Percentiles rank a stretch among this genome's conserved stretches.
Conservation (phyloP, 2,329 filamentous ascomycete genomes). For the Chaetomium olivaceum region DNA sequence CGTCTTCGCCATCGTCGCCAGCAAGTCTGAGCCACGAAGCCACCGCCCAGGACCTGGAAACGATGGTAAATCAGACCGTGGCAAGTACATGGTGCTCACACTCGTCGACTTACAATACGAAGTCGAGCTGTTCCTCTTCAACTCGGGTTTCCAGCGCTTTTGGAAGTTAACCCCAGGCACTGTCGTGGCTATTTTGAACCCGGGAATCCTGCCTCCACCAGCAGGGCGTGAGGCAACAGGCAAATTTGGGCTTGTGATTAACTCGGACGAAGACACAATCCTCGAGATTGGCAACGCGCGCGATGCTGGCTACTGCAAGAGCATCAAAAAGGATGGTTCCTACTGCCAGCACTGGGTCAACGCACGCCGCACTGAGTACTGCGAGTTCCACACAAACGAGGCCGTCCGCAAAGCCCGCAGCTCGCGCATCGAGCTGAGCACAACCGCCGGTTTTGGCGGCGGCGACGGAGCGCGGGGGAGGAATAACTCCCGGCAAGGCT, state of each 20-base stretch:
- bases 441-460: conserved; percentile 55
- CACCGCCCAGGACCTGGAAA: conserved; percentile 51
- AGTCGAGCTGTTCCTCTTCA: conserved; percentile 88
- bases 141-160: conserved; percentile 84
- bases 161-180: conserved; percentile 95
- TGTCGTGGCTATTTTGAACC: conserved; percentile 88
- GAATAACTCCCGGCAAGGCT: conserved; percentile 8
- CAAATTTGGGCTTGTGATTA: conserved; percentile 81
- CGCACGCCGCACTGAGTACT: conserved; percentile 81
- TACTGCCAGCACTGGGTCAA: conserved; percentile 85
- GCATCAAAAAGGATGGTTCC: conserved; percentile 79
- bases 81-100: conserved; percentile 91
- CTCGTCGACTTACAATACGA: conserved; percentile 89
- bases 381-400: conserved; percentile 87
- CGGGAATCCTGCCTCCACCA: conserved; percentile 83
- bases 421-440: conserved; percentile 77
- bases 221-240: conserved; percentile 74
- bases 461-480: conserved; percentile 33
- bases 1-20: conserved; percentile 82
- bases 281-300: conserved; percentile 83
- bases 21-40: conserved; percentile 77
- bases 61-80: conserved; percentile 55
- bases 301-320: conserved; percentile 87
- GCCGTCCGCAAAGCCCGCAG: conserved; percentile 68
- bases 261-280: conserved; percentile 82